These are phyloP conservation scores for Breynia disticha DNA, from an alignment of 441 rosid genomes.

Conservation along the genomic window DNA sequence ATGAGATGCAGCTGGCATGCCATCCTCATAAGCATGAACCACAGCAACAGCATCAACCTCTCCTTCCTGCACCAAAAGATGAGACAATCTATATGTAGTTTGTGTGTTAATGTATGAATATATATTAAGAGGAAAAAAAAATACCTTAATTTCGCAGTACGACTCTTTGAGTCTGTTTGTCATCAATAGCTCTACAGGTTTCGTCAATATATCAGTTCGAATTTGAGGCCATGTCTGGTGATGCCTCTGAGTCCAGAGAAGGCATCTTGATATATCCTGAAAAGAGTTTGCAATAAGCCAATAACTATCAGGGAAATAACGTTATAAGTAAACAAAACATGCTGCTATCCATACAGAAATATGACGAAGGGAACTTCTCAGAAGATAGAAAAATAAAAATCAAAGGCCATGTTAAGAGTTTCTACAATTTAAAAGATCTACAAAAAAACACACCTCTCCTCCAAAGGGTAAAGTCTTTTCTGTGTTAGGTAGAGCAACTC, in stretches of 20 bases:
- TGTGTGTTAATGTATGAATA: not conserved
- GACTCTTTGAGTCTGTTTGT: constrained; percentile 78
- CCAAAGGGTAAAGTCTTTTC: constrained; percentile 94
- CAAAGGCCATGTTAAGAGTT: constrained; percentile 1
- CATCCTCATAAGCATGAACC: constrained; percentile 75
- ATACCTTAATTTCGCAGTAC: constrained; percentile 68
- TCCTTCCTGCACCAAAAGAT: constrained; percentile 45
- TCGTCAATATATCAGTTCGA: constrained; percentile 62
- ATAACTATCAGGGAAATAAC: no score
- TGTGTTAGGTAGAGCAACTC: constrained; percentile 85
- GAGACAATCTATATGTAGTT: no score
- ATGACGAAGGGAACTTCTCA: not conserved
- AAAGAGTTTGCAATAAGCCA: not conserved
- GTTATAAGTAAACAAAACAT: no score
- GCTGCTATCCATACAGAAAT: not conserved
- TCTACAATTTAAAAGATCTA: constrained; percentile 5
- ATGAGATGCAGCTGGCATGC: constrained; percentile 66
- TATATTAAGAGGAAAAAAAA: constrained; percentile 12
- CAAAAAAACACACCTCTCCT: constrained; percentile 63
- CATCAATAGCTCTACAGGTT: constrained; percentile 79
- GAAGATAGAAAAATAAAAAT: not conserved
- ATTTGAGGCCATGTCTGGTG: constrained; percentile 94
- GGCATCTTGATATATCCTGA: constrained; percentile 97
- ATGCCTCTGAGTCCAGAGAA: constrained; percentile 94
- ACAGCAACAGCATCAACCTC: constrained; percentile 59